Conservation (phyloP, 108 stramenopile genomes). For the Pseudonitzschia delicatissima region DNA sequence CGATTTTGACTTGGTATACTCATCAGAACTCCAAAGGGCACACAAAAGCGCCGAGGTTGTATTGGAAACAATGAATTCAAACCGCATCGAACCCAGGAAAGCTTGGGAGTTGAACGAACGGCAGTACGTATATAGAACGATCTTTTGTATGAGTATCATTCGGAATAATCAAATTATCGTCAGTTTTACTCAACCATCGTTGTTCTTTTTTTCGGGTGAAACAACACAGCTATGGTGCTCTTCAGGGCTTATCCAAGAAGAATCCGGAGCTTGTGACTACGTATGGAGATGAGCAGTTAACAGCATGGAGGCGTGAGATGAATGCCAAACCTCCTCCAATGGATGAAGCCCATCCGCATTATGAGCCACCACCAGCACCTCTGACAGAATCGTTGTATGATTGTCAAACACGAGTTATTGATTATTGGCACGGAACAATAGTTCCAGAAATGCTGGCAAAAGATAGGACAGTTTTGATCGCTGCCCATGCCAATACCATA, state of each 20-base stretch:
- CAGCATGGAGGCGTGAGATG: constrained; percentile 30
- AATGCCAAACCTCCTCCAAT: constrained; percentile 29
- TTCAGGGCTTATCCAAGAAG: constrained; percentile 35
- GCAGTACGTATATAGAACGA: constrained; percentile 28
- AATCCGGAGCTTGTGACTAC: constrained; percentile 18
- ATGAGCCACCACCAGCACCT: constrained; percentile 35
- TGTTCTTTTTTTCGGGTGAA: neutral
- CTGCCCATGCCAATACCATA: constrained; percentile 49
- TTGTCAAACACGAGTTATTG: constrained; percentile 30
- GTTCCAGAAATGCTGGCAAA: constrained; percentile 14
- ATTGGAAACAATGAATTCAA: constrained; percentile 32
- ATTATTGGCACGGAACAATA: constrained; percentile 22
- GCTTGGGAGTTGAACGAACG: constrained; percentile 43
- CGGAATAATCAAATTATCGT: too few relatives aligned
- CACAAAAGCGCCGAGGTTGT: constrained; percentile 53
- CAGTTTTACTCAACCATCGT: neutral
- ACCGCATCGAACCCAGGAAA: neutral
- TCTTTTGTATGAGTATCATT: neutral
- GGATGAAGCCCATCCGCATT: constrained; percentile 28
- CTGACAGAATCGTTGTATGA: constrained; percentile 34
- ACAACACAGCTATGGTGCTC: constrained; percentile 26
- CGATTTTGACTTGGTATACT: constrained; percentile 78
- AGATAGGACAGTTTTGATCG: constrained; percentile 36
- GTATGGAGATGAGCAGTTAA: constrained; percentile 28
- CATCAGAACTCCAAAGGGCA: constrained; percentile 83